Evolutionary conservation across 2,329 filamentous ascomycete genomes (phyloP).

Genomic region (Botrytis paeoniae): DNA sequence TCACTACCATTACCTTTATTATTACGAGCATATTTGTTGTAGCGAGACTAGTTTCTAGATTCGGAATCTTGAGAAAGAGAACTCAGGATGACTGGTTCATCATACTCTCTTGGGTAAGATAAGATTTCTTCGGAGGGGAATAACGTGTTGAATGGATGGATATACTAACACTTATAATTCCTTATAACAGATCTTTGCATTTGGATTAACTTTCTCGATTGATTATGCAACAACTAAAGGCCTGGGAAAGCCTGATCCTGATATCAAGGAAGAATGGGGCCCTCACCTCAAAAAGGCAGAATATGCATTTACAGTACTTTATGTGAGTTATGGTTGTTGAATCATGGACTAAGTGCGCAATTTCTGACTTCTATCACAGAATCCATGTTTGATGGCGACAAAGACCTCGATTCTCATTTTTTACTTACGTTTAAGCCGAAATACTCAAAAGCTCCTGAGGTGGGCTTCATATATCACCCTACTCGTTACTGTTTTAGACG

Average conservation of each 20-base stretch:
- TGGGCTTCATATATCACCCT: slow-evolving; percentile 80
- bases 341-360: background rate
- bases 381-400: slow-evolving; percentile 84
- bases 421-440: slow-evolving; percentile 78
- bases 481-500: slow-evolving; percentile 73
- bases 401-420: slow-evolving; percentile 93
- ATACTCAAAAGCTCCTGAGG: slow-evolving; percentile 71
- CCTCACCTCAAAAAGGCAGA: slow-evolving; percentile 54
- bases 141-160: background rate
- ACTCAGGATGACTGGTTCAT: slow-evolving; percentile 81
- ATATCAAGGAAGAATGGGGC: slow-evolving; percentile 54
- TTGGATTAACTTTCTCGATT: slow-evolving; percentile 66
- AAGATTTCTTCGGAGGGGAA: background rate
- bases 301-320: slow-evolving; percentile 64
- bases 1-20: slow-evolving; percentile 66
- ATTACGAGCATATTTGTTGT: slow-evolving; percentile 72
- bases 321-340: slow-evolving; percentile 44
- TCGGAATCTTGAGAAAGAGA: slow-evolving; percentile 67
- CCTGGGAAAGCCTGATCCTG: slow-evolving; percentile 62
- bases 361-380: slow-evolving; percentile 47
- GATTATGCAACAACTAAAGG: slow-evolving; percentile 62
- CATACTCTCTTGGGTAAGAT: slow-evolving; percentile 66
- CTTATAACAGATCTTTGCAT: slow-evolving; percentile 49
- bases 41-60: slow-evolving; percentile 69
- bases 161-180: background rate